phyloP scores from a whole-genome alignment of 2,329 filamentous ascomycete genomes.

The Cucurbitaria berberidis region DNA sequence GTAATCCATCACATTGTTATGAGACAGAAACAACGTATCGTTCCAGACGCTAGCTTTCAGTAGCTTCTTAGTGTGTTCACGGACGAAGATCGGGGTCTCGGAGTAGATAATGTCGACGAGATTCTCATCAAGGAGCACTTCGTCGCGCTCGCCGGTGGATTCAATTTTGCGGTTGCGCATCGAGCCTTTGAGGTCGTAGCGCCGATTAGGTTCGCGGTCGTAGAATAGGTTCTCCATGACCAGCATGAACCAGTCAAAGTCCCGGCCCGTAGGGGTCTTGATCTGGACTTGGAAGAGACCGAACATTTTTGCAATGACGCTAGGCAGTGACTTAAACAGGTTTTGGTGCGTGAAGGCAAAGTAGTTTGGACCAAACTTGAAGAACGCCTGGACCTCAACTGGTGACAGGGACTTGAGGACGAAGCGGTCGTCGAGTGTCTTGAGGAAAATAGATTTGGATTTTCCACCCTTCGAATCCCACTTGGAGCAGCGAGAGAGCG shows the following conservation, averaged over 20 bases:
- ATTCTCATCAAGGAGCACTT: constrained; percentile 96
- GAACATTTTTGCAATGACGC: constrained; percentile 98
- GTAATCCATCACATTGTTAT: constrained; percentile 99
- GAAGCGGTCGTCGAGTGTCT: constrained; percentile 92
- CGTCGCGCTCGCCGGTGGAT: constrained; percentile 92
- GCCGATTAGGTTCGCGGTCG: constrained; percentile 82
- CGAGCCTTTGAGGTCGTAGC: constrained; percentile 90
- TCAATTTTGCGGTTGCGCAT: constrained; percentile 99
- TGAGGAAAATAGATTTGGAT: constrained; percentile 95
- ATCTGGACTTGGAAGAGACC: constrained; percentile 98
- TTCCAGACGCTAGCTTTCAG: constrained; percentile 94
- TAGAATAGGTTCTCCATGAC: constrained; percentile 99
- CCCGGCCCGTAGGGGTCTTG: constrained; percentile 92
- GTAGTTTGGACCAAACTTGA: constrained; percentile 94
- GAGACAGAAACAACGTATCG: constrained; percentile 91
- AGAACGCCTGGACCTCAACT: constrained; percentile 90
- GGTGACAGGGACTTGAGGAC: constrained; percentile 90
- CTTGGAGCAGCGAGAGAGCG: constrained; percentile 90
- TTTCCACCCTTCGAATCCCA: constrained; percentile 99
- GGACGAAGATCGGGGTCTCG: constrained; percentile 91
- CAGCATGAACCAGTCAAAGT: constrained; percentile 92
- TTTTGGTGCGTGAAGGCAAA: constrained; percentile 97
- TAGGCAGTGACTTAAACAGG: constrained; percentile 89
- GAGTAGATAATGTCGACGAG: constrained; percentile 97
- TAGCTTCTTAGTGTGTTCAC: constrained; percentile 95